Evolutionary conservation across 352 stramenopile species (phyloP), one percentile per base, ranked within the genome.

Genomic region (Globisporangium mamillatum): DNA sequence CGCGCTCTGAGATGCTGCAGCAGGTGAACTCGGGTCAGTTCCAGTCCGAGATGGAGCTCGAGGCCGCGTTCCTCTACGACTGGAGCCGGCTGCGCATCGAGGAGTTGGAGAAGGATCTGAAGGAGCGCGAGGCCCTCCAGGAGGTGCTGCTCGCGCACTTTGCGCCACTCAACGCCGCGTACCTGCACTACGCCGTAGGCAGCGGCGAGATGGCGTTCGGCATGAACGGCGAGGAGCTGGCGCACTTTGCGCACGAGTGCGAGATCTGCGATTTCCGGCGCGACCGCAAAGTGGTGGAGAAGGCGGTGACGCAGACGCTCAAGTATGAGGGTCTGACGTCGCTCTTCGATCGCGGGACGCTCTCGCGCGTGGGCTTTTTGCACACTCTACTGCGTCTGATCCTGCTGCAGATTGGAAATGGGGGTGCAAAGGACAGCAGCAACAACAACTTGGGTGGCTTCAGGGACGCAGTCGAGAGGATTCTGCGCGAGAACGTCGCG

Each of bases 1-100:
- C 84, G 32, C 81, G 74, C 9, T 80, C 78, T 29, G 84, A 93
- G 70, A 73, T 90, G 76, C 65, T 89, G 56, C 82, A 90, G 62
- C 84, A 95, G 67, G 81, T 92, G 18, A 90, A 87, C 25, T 92
- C 84, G 29, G 82, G 84, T 0, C 84, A 91, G 55, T 92, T 93
- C 64, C 81, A 90, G 70, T 91, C 85, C 9, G 82, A 93, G 46
- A 83, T 91, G 73, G 87, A 93, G 60, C 60, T 92, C 32, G 87
- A 93, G 62, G 86, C 85, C 32, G 87, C 86, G 24, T 95, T 95
- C 65, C 69, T 92, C 46, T 92, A 91, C 69, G 87, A 95, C 65
- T 90, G 85, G 85, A 73, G 79, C 27, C 78, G 77, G 29, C 65
- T 93, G 8, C 72, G 68, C 22, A 63, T 80, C 8, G 85, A 93